Conservation (phyloP, 768 basidiomycete species). For the Lentinula boryana region DNA sequence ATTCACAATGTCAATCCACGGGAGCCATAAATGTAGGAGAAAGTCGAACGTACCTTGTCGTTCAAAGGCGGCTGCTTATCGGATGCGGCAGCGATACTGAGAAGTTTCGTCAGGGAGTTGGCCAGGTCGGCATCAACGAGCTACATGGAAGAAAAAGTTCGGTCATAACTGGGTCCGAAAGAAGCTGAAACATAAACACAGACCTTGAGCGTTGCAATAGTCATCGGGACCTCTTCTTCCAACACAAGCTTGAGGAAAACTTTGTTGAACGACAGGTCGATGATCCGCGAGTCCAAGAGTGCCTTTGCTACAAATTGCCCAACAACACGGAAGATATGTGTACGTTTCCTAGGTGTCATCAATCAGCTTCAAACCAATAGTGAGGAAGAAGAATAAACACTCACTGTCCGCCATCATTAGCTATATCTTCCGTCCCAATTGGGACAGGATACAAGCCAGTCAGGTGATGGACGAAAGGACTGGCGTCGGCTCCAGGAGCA, state of each 20-base stretch:
- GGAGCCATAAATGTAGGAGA: not conserved
- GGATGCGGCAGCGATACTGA: conserved; percentile 48
- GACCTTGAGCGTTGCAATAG: conserved; percentile 79
- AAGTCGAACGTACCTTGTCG: conserved; percentile 44
- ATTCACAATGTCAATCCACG: not conserved
- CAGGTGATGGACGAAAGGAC: conserved; percentile 78
- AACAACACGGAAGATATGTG: conserved; percentile 82
- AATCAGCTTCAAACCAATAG: conserved; percentile 6
- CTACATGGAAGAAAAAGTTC: conserved; percentile 31
- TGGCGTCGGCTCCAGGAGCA: conserved; percentile 21
- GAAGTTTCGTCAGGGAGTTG: conserved; percentile 76
- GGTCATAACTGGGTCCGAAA: not conserved
- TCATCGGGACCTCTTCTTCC: conserved; percentile 80
- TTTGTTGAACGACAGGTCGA: conserved; percentile 92
- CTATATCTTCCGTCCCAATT: conserved; percentile 60
- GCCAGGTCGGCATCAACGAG: conserved; percentile 82
- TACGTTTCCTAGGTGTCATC: conserved; percentile 55
- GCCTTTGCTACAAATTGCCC: conserved; percentile 98
- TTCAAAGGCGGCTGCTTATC: conserved; percentile 21
- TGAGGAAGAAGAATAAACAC: conserved; percentile 19
- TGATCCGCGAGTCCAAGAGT: conserved; percentile 94
- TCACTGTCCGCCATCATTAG: conserved; percentile 71
- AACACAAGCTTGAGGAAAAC: conserved; percentile 90
- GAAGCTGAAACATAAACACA: not conserved
- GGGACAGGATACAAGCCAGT: conserved; percentile 87